Base-by-base conservation (phyloP, 2,329 filamentous ascomycete species). In the Pestalotiopsis sp. region DNA sequence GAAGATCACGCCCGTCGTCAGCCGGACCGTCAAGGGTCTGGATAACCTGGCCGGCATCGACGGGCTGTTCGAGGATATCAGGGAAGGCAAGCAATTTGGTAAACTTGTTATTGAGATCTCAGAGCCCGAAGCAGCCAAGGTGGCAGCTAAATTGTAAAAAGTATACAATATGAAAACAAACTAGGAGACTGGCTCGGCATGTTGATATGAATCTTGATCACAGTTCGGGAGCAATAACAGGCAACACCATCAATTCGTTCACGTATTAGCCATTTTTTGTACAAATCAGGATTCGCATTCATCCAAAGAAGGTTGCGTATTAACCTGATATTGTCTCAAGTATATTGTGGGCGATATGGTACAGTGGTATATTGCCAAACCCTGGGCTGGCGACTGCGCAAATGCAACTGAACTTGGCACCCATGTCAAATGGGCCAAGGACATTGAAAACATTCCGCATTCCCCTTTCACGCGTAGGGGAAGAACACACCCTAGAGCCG, bases 1-100 rank as follows among this genome's bases (percentile, higher is more conserved):
- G 72, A 87, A 91, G 76, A 90, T 98, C 70, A 87, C 84, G 66
- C 95, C 95, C 0, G 85, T 97, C 3, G 88, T 98, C 1, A 96
- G 92, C 72, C 87, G 91, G 66, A 88, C 91, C 0, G 88, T 93
- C 14, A 89, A 89, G 73, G 93, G 93, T 0, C 80, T 97, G 73
- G 90, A 92, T 66, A 91, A 95, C 74, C 74, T 97, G 6, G 85
- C 90, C n/a, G 91, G 84, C n/a, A 93, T 98, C 66, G 90, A 98
- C 70, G 85, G 84, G 0, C 80, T 98, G 65, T 98, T 97, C 78
- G 90, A 93, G 56, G 94, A 97, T 65, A 97, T 98, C 89, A 93
- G 93, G 78, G 88, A 89, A 5, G 93, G 92, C 0, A 90, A 83
- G 71, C 95, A 98, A 80, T 97, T 98, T 83, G 96, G 95, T 12